A percentile compares a stretch with the other conserved stretches of the same genome.
phyloP scores from a whole-genome alignment of 1,139 yeast genomes.

The Pichia sp. region DNA sequence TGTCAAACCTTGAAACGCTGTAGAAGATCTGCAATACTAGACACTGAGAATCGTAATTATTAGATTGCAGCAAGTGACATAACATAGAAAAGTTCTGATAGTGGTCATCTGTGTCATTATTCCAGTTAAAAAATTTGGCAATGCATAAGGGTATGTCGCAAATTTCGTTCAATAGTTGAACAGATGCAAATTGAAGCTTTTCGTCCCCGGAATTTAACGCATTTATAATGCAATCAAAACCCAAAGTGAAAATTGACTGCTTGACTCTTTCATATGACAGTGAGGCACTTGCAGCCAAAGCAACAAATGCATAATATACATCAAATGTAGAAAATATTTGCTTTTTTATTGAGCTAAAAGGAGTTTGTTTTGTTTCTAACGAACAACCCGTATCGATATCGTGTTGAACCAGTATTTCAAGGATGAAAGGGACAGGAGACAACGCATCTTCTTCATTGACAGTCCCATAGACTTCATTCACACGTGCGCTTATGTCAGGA shows the following conservation, averaged over 20 bases:
- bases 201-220: slow-evolving; percentile 36
- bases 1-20: slow-evolving; percentile 32
- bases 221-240: slow-evolving; percentile 37
- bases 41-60: slow-evolving; percentile 12
- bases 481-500: slow-evolving; percentile 42
- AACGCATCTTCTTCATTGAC: slow-evolving; percentile 36
- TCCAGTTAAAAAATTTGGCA: slow-evolving; percentile 47
- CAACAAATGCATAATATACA: slow-evolving; percentile 22
- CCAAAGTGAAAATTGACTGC: slow-evolving; percentile 36
- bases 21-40: slow-evolving; percentile 10
- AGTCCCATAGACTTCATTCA: slow-evolving; percentile 35
- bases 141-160: slow-evolving; percentile 42
- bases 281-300: slow-evolving; percentile 27
- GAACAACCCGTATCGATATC: slow-evolving; percentile 18
- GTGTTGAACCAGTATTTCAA: slow-evolving; percentile 39
- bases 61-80: slow-evolving; percentile 10
- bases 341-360: slow-evolving; percentile 22
- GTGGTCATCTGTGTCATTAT: slow-evolving; percentile 14
- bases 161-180: slow-evolving; percentile 48
- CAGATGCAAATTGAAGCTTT: slow-evolving; percentile 40
- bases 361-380: slow-evolving; percentile 8
- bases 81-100: slow-evolving; percentile 35
- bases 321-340: slow-evolving; percentile 13
- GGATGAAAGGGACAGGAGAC: slow-evolving; percentile 44
- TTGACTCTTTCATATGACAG: slow-evolving; percentile 18